Evolutionary conservation across 2,329 filamentous ascomycete genomes (phyloP).

Genomic region (Sporothrix brasiliensis): DNA sequence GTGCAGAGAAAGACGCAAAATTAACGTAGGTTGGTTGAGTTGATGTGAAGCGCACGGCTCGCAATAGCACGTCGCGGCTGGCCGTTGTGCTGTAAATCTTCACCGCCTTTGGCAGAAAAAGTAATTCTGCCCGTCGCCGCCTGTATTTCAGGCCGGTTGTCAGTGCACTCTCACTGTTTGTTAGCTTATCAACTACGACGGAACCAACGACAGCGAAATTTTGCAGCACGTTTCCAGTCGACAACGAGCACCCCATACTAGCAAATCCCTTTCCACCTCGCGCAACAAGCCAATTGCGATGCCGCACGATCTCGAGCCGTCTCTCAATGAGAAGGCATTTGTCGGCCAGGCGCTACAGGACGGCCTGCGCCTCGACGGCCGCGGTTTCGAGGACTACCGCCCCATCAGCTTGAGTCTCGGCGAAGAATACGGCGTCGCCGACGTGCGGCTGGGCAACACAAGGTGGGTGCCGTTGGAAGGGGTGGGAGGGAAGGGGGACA

Average conservation of each 20-base stretch:
- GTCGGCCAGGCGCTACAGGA: conserved; percentile 80
- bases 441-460: conserved; percentile 87
- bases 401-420: conserved; percentile 78
- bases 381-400: conserved; percentile 78
- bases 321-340: conserved; percentile 85
- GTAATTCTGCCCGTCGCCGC: conserved; percentile 26
- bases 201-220: conserved; percentile 18
- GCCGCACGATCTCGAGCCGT: conserved; percentile 91
- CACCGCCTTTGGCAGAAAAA: conserved; percentile 40
- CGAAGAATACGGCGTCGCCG: conserved; percentile 86
- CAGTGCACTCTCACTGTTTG: background rate
- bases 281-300: conserved; percentile 53
- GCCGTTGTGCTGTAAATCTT: conserved; percentile 22
- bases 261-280: background rate
- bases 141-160: conserved; percentile 20
- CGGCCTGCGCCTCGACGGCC: conserved; percentile 80
- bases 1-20: background rate
- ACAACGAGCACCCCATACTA: background rate
- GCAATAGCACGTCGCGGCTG: conserved; percentile 1
- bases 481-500: background rate
- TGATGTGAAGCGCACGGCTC: conserved; percentile 2
- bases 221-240: background rate
- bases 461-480: conserved; percentile 55
- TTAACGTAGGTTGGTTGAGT: background rate
- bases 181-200: background rate